Base-by-base conservation (phyloP, 257 asterid species). In the Dorcoceras hygrometricum region DNA sequence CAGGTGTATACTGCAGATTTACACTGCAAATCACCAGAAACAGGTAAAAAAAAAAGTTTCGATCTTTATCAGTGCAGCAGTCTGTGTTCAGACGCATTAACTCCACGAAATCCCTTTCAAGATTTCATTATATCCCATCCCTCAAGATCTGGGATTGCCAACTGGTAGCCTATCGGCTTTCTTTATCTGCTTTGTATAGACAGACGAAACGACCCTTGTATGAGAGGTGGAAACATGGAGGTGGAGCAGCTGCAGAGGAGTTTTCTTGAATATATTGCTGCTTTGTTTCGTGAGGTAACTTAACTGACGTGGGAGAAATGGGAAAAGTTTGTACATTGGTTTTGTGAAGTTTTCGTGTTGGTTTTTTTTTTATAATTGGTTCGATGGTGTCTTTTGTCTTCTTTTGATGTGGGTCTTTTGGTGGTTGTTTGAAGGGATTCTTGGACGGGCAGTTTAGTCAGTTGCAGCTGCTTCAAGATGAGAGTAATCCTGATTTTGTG, bases 391-490 rank as follows among this genome's bases (percentile, higher is more conserved):
- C 24, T 4, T 36, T 23, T 53, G 23, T 62, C n/a, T 11, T 50
- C 31, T 46, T 65, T 46, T 68, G 46, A 39, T 20, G 10, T 43
- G 58, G 16, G 19, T 14, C 11, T 67, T 39, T 22, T 61, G 3
- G 20, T 46, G 65, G 6, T 32, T 55, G 22, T 23, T 66, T 70
- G 69, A 78, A 91, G 97, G 94, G 90, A 14, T 77, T 91, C 76
- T 82, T 91, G 87, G 96, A 91, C 75, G 76, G 69, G 57, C 97
- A 91, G 70, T 91, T 86, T 79, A 71, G 78, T 70, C 94, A 91
- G 84, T 87, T 91, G 76, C 89, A 91, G 65, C 70, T 71, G 68
- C 89, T 91, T 72, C 91, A 87, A 83, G 97, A 91, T 82, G 97
- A 91, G 75, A 89, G 82, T 81, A 91, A 85, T 73, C 97, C 95